Percentiles rank a stretch among this genome's conserved stretches.
These are phyloP conservation scores for Aspergillus cristatus DNA, from an alignment of 495 filamentous ascomycete genomes.

Conservation along the genomic window DNA sequence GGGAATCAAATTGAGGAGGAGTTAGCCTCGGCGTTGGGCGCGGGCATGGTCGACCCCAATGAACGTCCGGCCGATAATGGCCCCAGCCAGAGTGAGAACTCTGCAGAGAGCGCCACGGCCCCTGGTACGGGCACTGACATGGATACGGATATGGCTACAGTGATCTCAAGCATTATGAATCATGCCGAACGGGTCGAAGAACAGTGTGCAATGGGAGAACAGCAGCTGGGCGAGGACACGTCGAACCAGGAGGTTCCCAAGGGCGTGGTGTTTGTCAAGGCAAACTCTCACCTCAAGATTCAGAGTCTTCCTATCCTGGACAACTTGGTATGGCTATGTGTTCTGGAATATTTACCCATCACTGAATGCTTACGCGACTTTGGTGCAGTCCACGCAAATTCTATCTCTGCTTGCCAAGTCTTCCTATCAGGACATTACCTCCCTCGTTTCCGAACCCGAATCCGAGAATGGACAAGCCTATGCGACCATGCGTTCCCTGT, in stretches of 20 bases:
- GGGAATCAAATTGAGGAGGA: conserved; percentile 37
- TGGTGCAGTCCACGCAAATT: conserved; percentile 58
- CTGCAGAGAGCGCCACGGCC: conserved; percentile 7
- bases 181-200: conserved; percentile 40
- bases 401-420: conserved; percentile 60
- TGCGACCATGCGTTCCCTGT: conserved; percentile 64
- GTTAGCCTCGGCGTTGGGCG: conserved; percentile 28
- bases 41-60: conserved; percentile 22
- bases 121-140: conserved; percentile 16
- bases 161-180: conserved; percentile 39
- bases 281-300: conserved; percentile 52
- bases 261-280: conserved; percentile 38
- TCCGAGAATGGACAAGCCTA: conserved; percentile 78
- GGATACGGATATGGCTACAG: conserved; percentile 26
- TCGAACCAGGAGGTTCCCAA: conserved; percentile 23
- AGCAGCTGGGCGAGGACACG: conserved; percentile 21
- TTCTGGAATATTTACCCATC: too few relatives aligned
- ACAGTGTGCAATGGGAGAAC: conserved; percentile 32
- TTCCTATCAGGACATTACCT: conserved; percentile 61
- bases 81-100: conserved; percentile 12
- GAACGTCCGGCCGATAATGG: conserved; percentile 10
- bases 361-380: conserved; percentile 1
- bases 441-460: conserved; percentile 60
- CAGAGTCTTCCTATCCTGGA: conserved; percentile 66
- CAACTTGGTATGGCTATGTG: conserved; percentile 45